Conservation (phyloP, 495 filamentous ascomycete species). For the Neurospora sp. region DNA sequence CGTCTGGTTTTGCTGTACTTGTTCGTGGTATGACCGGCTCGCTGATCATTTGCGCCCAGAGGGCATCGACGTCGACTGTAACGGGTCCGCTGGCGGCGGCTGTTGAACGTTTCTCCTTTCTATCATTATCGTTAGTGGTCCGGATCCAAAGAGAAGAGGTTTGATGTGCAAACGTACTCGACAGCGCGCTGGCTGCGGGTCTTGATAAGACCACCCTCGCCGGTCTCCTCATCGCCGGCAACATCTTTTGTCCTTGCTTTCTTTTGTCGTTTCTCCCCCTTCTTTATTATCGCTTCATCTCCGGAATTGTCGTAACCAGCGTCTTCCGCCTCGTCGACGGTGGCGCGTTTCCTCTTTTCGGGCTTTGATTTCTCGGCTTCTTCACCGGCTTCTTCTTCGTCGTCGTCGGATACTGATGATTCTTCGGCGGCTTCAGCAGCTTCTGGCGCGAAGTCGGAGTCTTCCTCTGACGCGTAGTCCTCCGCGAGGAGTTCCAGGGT, state of each 20-base stretch:
- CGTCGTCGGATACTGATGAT: slow-evolving; percentile 35
- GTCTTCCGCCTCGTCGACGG: slow-evolving; percentile 31
- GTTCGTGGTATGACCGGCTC: slow-evolving; percentile 4
- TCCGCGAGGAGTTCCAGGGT: slow-evolving; percentile 34
- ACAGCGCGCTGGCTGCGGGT: slow-evolving; percentile 61
- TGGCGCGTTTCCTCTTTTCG: slow-evolving; percentile 26
- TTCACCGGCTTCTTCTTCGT: slow-evolving; percentile 19
- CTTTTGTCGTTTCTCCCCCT: slow-evolving; percentile 46
- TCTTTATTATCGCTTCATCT: slow-evolving; percentile 65
- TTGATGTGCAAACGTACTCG: slow-evolving; percentile 27
- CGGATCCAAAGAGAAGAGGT: neutral
- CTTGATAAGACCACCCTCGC: slow-evolving; percentile 72
- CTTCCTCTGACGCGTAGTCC: slow-evolving; percentile 60
- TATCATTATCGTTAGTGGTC: slow-evolving; percentile 25
- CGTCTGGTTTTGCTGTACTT: neutral
- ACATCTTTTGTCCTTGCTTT: slow-evolving; percentile 40
- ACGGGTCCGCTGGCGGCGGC: slow-evolving; percentile 53
- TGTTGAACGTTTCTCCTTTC: slow-evolving; percentile 54
- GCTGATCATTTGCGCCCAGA: slow-evolving; percentile 75
- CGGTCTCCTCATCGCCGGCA: slow-evolving; percentile 46
- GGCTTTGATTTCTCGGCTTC: neutral
- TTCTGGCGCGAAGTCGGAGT: slow-evolving; percentile 63
- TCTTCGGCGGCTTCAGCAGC: slow-evolving; percentile 35
- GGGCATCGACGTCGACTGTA: slow-evolving; percentile 78
- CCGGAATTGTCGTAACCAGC: slow-evolving; percentile 52